Evolutionary conservation across 1,284 basidiomycete genomes (phyloP).

Genomic region (Schizophyllum commune): DNA sequence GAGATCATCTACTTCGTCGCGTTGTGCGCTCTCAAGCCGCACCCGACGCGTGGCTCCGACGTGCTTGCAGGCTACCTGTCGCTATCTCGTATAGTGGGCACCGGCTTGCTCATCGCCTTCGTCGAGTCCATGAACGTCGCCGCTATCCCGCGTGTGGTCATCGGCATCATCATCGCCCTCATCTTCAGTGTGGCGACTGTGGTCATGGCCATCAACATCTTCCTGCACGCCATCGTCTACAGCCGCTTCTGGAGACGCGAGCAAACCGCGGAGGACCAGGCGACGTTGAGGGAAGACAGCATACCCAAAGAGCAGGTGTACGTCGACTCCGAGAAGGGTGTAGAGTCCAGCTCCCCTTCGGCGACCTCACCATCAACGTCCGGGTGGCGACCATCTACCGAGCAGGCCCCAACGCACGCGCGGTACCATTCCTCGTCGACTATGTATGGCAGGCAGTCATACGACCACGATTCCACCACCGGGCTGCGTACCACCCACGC

Average conservation of each 20-base stretch:
- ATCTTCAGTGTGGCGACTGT: constrained; percentile 54
- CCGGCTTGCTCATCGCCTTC: constrained; percentile 63
- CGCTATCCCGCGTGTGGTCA: constrained; percentile 68
- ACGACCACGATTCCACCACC: no score
- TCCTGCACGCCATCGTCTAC: constrained; percentile 24
- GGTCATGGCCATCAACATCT: constrained; percentile 52
- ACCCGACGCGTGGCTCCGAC: constrained; percentile 49
- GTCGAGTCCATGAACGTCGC: constrained; percentile 48
- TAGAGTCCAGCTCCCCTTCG: no score
- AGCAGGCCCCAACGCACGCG: no score
- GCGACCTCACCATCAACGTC: no score
- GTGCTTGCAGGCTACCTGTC: constrained; percentile 58
- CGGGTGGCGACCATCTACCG: no score
- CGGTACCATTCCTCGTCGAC: no score
- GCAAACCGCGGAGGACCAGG: constrained; percentile 8
- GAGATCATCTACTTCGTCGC: constrained; percentile 56
- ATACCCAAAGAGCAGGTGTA: constrained; percentile 11
- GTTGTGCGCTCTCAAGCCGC: constrained; percentile 48
- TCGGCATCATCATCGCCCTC: constrained; percentile 59
- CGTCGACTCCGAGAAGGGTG: constrained; percentile 11
- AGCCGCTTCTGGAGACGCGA: constrained; percentile 19
- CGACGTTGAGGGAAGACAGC: constrained; percentile 21
- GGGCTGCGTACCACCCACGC: no score
- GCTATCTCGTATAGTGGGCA: constrained; percentile 53
- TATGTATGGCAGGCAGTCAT: no score